Base-by-base conservation (phyloP, 805 yeast genomes). In the Clavispora santaluciae region DNA sequence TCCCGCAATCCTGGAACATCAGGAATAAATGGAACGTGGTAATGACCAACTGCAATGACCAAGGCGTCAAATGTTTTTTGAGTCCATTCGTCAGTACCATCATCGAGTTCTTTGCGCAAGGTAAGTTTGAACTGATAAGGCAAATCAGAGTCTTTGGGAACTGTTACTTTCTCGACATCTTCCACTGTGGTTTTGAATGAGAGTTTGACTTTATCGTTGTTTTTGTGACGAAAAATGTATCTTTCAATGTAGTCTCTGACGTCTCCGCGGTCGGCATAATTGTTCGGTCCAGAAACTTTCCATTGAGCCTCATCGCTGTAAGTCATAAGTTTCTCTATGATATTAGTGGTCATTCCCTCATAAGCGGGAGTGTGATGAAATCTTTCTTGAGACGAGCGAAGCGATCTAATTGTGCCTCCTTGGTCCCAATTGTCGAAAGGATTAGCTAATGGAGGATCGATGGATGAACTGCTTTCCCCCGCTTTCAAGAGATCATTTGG, bases 31-130 rank as follows among this genome's bases (percentile, higher is more conserved):
- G 79, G 78, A 4, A 66, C 53, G 42, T 70, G 72, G 50, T 72
- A 73, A 53, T 73, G 78, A 16, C 79, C 79, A 13, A 66, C 64
- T 7, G 76, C 72, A 13, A 73, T 61, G 16, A 72, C 57, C 15
- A 73, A 13, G 22, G 44, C 43, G 22, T 73, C 76, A 43, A 59
- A 73, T 10, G 45, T 53, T 33, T 61, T 57, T 37, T 57, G 64
- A 44, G 48, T 60, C 76, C 76, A 71, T 8, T 49, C 33, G 22
- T 69, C 74, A 3, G 53, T 11, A 1, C 47, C 46, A 10, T 53
- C 54, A 18, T 38, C 31, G 34, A 46, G 35, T 45, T 53, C 13
- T 49, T 51, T 44, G 55, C 72, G 54, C 16, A 66, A 38, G 0
- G 64, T 57, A 21, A 67, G 38, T n/a, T 49, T 54, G 46, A 63